A percentile compares a stretch with the other conserved stretches of the same genome.
Evolutionary conservation across 805 yeast genomes (phyloP).

Genomic region (Zygosaccharomyces gambellarensis): DNA sequence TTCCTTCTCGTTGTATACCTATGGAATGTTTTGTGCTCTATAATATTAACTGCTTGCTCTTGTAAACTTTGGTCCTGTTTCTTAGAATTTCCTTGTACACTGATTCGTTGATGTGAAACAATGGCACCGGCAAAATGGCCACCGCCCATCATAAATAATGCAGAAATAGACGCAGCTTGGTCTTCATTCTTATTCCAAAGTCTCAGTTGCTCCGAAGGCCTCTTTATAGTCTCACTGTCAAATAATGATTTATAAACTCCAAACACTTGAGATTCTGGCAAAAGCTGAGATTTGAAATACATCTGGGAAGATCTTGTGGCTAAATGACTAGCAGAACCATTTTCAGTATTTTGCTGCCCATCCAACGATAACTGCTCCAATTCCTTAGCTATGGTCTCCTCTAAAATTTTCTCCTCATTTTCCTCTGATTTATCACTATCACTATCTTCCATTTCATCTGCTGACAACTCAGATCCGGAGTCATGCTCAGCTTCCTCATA

Average conservation of each 20-base stretch:
- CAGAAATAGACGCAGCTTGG: constrained; percentile 45
- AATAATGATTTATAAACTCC: constrained; percentile 67
- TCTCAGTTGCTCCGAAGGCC: constrained; percentile 49
- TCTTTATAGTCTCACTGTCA: constrained; percentile 37
- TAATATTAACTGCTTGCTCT: constrained; percentile 58
- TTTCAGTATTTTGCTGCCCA: constrained; percentile 23
- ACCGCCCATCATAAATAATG: constrained; percentile 90
- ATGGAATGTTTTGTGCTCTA: constrained; percentile 83
- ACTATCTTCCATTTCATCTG: constrained; percentile 34
- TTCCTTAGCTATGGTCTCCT: constrained; percentile 26
- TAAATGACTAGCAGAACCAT: constrained; percentile 45
- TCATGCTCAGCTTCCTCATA: constrained; percentile 55
- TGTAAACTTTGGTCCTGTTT: constrained; percentile 45
- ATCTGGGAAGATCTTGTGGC: constrained; percentile 70
- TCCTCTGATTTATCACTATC: constrained; percentile 21
- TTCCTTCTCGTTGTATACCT: constrained; percentile 93
- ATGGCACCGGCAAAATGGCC: constrained; percentile 98
- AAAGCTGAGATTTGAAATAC: constrained; percentile 46
- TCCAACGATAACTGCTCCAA: constrained; percentile 18
- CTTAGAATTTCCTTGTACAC: constrained; percentile 52
- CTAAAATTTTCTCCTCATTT: constrained; percentile 24
- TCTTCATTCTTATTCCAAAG: constrained; percentile 34
- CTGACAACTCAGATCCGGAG: constrained; percentile 17
- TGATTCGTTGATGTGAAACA: constrained; percentile 61
- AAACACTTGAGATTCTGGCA: constrained; percentile 47